Evolutionary conservation across 352 stramenopile genomes (phyloP).

Genomic region (Discostella stelligera): DNA sequence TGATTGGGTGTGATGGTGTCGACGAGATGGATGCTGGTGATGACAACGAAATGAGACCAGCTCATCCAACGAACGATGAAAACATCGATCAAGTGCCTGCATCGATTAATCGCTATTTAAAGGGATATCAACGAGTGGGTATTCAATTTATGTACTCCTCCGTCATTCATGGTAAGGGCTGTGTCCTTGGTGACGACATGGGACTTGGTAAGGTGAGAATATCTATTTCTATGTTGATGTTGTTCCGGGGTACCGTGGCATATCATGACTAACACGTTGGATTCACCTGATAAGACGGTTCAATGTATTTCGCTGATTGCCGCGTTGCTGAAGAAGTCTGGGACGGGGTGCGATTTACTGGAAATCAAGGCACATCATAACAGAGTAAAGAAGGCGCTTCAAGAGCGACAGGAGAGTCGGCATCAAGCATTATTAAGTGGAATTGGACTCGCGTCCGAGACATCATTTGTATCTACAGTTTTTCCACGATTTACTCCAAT

Average conservation of each 20-base stretch:
- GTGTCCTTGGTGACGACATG: conserved; percentile 77
- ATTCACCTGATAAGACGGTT: conserved; percentile 60
- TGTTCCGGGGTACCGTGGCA: too few relatives aligned
- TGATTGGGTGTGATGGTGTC: conserved; percentile 1
- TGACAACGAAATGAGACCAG: conserved; percentile 16
- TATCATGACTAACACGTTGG: conserved; percentile 23
- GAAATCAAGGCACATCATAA: conserved; percentile 43
- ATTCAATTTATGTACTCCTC: conserved; percentile 80
- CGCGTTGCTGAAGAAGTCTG: conserved; percentile 75
- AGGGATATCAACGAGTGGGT: conserved; percentile 76
- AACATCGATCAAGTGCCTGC: conserved; percentile 63
- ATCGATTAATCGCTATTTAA: conserved; percentile 80
- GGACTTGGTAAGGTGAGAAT: conserved; percentile 66
- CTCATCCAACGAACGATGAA: background rate
- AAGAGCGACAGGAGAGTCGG: conserved; percentile 25
- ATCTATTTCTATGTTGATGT: background rate
- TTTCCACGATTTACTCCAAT: conserved; percentile 63
- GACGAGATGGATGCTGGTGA: conserved; percentile 2
- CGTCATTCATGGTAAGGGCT: conserved; percentile 59
- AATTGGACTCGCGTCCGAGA: conserved; percentile 19
- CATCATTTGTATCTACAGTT: conserved; percentile 14
- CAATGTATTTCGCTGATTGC: conserved; percentile 76
- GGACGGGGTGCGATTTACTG: conserved; percentile 57
- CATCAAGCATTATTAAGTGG: conserved; percentile 36
- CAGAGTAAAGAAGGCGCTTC: conserved; percentile 40